Conservation (phyloP, 805 yeast genomes). For the Isabelozyma heimii region DNA sequence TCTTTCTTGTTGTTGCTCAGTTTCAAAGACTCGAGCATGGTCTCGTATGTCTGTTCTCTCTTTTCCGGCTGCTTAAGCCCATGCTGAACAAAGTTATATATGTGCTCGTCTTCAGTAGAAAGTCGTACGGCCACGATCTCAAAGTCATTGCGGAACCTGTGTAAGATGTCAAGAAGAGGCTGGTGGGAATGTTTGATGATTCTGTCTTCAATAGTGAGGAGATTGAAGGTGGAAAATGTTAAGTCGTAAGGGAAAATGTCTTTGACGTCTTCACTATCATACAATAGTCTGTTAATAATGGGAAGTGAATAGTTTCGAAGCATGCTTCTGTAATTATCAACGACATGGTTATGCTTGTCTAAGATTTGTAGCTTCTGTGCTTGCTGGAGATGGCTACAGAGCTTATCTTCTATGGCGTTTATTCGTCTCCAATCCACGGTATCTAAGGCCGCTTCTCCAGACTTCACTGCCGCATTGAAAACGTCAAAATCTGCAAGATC, state of each 20-base stretch:
- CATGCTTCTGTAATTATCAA: background rate
- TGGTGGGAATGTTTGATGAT: conserved; percentile 21
- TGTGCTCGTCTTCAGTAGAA: conserved; percentile 9
- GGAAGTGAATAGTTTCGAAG: conserved; percentile 1
- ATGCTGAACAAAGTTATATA: conserved; percentile 11
- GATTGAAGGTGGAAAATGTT: conserved; percentile 18
- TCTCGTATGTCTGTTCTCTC: conserved; percentile 11
- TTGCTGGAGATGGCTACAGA: conserved; percentile 5
- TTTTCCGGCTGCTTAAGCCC: background rate
- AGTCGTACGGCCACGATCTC: conserved; percentile 7
- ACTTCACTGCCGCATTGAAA: conserved; percentile 22
- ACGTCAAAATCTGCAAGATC: conserved; percentile 26
- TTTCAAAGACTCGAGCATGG: conserved; percentile 12
- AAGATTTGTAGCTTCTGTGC: conserved; percentile 5
- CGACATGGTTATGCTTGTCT: background rate
- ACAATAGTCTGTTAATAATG: background rate
- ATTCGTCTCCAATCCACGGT: conserved; percentile 6
- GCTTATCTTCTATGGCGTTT: conserved; percentile 6
- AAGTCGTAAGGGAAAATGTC: conserved; percentile 30
- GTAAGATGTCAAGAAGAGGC: conserved; percentile 18
- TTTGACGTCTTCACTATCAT: conserved; percentile 3
- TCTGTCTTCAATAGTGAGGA: conserved; percentile 31
- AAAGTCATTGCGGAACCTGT: conserved; percentile 4
- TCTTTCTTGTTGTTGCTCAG: background rate
- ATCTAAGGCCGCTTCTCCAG: conserved; percentile 2